Base-by-base conservation (phyloP, 2,329 filamentous ascomycete genomes). In the Pseudogymnoascus sp. region DNA sequence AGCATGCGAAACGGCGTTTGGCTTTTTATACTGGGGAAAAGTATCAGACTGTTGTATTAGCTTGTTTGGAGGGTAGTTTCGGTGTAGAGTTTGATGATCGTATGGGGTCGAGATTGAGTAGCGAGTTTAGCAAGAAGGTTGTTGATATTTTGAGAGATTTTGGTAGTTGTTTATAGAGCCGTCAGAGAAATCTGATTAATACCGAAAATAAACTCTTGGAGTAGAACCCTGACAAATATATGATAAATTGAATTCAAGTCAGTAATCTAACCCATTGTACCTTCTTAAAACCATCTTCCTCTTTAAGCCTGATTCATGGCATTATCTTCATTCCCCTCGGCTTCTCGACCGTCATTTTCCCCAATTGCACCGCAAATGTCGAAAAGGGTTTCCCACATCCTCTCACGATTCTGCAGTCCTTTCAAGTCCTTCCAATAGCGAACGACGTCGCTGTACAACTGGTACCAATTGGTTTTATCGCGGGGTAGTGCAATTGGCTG, bases 1-100 rank as follows among this genome's bases (percentile, higher is more conserved):
- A 62, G 26, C 56, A 72, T 21, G 69, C 73, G 3, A 64, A 63
- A 53, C 21, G 59, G 10, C 53, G 64, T 13, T 64, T 75, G 19
- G 70, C 72, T 11, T 62, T 44, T 3, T 61, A 33, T 7, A 73
- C 76, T 70, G 75, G 76, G 11, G 65, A 71, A n/a, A 69, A 62
- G 59, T 78, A 76, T 62, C 65, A 68, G 9, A 59, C 68, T 1
- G 63, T 75, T 59, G 74, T 75, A 9, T 44, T 71, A 33, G 68
- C 67, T 17, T 76, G 75, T 63, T 65, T 76, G 37, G 74, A 70
- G 6, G 61, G 60, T 3, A 21, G 61, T 11, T 63, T 64, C 59
- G 63, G 26, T 2, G 50, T 56, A 3, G 50, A 56, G 17, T 33
- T 56, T 33, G 50, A 56, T 56, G 50, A 56, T 33, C 50, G 50